Evolutionary conservation across 2,329 filamentous ascomycete genomes (phyloP).

Genomic region (Penicillium brasilianum): DNA sequence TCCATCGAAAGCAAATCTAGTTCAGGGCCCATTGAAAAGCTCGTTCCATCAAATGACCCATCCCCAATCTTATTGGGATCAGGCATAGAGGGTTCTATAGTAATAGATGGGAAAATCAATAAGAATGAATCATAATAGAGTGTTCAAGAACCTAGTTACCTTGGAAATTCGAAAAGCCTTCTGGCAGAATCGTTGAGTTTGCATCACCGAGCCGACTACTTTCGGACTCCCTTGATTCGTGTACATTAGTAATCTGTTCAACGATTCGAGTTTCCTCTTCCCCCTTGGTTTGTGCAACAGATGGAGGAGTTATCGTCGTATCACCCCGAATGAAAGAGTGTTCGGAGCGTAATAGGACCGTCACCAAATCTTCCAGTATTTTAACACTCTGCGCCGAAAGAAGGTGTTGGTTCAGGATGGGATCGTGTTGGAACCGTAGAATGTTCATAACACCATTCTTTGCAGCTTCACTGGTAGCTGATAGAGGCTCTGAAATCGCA

Average conservation of each 20-base stretch:
- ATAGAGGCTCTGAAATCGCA: slow-evolving; percentile 17
- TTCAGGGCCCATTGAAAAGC: neutral
- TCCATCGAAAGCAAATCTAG: neutral
- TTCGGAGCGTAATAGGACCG: neutral
- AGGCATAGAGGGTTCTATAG: neutral
- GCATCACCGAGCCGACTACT: neutral
- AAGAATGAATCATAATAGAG: neutral
- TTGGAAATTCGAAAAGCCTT: neutral
- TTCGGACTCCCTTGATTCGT: neutral
- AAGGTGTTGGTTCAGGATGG: slow-evolving; percentile 13
- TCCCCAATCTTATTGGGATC: neutral
- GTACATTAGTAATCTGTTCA: neutral
- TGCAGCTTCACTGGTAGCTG: slow-evolving; percentile 14
- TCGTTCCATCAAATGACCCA: neutral
- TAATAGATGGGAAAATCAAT: neutral
- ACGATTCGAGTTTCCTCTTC: neutral
- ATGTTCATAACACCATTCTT: slow-evolving; percentile 20
- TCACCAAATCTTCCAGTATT: slow-evolving; percentile 15
- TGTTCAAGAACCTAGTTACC: neutral
- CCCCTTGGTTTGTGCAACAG: neutral
- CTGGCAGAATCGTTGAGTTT: neutral
- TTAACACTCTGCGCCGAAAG: slow-evolving; percentile 17
- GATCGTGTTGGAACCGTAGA: slow-evolving; percentile 14
- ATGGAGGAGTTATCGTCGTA: neutral
- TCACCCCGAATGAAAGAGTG: neutral